Percentiles rank a stretch among this genome's conserved stretches.
Conservation (phyloP, 495 filamentous ascomycete species). For the Aspergillus sparsus region DNA sequence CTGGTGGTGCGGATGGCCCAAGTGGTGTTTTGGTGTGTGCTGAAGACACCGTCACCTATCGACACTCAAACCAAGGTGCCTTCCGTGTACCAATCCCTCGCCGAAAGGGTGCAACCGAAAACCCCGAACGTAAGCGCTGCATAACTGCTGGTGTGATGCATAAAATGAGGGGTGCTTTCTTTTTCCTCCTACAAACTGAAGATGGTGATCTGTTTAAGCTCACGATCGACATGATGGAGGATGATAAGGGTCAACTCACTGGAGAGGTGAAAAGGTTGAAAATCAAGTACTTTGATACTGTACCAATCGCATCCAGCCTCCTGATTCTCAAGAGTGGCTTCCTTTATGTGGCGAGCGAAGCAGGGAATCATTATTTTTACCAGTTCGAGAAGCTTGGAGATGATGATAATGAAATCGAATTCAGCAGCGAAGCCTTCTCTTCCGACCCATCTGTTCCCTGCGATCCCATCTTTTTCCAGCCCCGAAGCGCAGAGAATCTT, state of each 20-base stretch:
- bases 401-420: conserved; percentile 85
- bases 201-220: conserved; percentile 98
- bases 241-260: conserved; percentile 73
- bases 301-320: conserved; percentile 80
- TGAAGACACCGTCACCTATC: conserved; percentile 91
- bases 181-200: conserved; percentile 92
- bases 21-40: conserved; percentile 94
- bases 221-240: conserved; percentile 85
- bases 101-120: conserved; percentile 80
- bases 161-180: conserved; percentile 95
- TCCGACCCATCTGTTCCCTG: conserved; percentile 68
- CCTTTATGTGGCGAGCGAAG: conserved; percentile 88
- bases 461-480: conserved; percentile 79
- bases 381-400: conserved; percentile 98
- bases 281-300: conserved; percentile 98
- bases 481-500: conserved; percentile 76
- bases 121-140: conserved; percentile 82
- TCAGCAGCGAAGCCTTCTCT: conserved; percentile 78
- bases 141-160: conserved; percentile 94
- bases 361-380: conserved; percentile 92
- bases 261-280: conserved; percentile 79
- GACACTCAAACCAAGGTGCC: conserved; percentile 86
- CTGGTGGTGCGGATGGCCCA: conserved; percentile 89
- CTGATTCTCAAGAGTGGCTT: conserved; percentile 96
- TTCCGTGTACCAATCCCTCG: conserved; percentile 90